phyloP scores from a whole-genome alignment of 2,329 filamentous ascomycete genomes.

The Cladophialophora psammophila region DNA sequence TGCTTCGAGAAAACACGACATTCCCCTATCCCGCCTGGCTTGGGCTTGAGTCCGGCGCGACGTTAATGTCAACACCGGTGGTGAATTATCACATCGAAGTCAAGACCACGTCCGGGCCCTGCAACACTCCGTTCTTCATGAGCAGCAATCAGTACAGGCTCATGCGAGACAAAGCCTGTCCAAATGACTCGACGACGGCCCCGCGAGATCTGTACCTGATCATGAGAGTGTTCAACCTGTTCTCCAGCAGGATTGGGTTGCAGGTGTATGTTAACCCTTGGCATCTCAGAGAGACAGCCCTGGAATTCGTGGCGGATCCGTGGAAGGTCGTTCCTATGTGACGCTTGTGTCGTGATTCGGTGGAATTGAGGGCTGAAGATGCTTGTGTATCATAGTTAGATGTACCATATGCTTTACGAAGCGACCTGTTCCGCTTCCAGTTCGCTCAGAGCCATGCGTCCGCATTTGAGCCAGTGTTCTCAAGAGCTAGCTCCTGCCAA shows the following conservation, averaged over 20 bases:
- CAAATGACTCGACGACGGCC: slow-evolving; percentile 15
- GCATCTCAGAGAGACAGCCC: slow-evolving; percentile 24
- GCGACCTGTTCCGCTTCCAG: background rate
- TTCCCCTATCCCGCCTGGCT: slow-evolving; percentile 22
- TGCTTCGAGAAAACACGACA: slow-evolving; percentile 25
- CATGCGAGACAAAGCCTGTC: slow-evolving; percentile 25
- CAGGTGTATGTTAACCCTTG: slow-evolving; percentile 30
- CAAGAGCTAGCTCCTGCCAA: too few species aligned
- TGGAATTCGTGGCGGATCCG: slow-evolving; percentile 32
- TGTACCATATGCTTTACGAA: slow-evolving; percentile 5
- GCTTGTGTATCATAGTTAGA: slow-evolving; percentile 2
- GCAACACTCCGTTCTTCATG: slow-evolving; percentile 34
- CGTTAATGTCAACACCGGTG: background rate
- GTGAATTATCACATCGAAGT: slow-evolving; percentile 33
- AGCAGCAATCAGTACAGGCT: slow-evolving; percentile 28
- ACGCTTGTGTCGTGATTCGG: background rate
- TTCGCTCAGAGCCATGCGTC: too few species aligned
- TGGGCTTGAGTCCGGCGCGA: slow-evolving; percentile 1
- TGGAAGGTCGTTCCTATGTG: slow-evolving; percentile 27
- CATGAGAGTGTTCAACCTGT: slow-evolving; percentile 32
- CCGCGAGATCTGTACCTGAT: slow-evolving; percentile 21
- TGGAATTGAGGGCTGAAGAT: slow-evolving; percentile 1
- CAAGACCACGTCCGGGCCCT: slow-evolving; percentile 34
- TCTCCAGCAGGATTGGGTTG: slow-evolving; percentile 27
- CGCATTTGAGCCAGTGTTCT: too few species aligned